Conservation (phyloP, 169 alveolate species). For the Eimeria praecox region DNA sequence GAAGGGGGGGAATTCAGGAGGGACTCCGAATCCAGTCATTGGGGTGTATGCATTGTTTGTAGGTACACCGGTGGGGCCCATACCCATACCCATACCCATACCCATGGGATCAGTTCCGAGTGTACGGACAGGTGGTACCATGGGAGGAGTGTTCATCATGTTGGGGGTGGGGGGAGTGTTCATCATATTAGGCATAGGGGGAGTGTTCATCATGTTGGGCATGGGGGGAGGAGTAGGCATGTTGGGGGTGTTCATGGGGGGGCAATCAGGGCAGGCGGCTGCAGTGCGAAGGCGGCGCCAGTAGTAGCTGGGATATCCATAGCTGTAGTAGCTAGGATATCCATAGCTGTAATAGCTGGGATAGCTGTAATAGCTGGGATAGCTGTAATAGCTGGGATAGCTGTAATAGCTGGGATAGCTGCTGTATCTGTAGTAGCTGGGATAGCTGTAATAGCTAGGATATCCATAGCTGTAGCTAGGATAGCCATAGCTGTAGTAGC, state of each 20-base stretch:
- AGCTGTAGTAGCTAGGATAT: constrained; percentile 33
- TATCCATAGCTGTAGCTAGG: neutral
- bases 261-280: no score
- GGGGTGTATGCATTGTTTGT: neutral
- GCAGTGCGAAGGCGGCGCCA: constrained; percentile 25
- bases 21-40: neutral
- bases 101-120: constrained; percentile 27
- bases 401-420: neutral
- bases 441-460: constrained; percentile 40
- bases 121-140: constrained; percentile 25
- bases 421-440: neutral
- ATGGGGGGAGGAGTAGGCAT: constrained; percentile 39
- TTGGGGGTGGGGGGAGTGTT: neutral
- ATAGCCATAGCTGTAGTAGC: neutral
- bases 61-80: neutral
- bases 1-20: constrained; percentile 21
- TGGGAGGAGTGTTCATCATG: neutral
- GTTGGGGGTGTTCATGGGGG: neutral
- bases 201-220: neutral
- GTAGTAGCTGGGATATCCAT: constrained; percentile 36
- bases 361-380: neutral
- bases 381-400: neutral
- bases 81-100: neutral
- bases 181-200: neutral
- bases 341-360: constrained; percentile 1